Evolutionary conservation across 768 basidiomycete genomes (phyloP), one percentile per base, ranked within the genome.

Genomic region (Tremella mesenterica): DNA sequence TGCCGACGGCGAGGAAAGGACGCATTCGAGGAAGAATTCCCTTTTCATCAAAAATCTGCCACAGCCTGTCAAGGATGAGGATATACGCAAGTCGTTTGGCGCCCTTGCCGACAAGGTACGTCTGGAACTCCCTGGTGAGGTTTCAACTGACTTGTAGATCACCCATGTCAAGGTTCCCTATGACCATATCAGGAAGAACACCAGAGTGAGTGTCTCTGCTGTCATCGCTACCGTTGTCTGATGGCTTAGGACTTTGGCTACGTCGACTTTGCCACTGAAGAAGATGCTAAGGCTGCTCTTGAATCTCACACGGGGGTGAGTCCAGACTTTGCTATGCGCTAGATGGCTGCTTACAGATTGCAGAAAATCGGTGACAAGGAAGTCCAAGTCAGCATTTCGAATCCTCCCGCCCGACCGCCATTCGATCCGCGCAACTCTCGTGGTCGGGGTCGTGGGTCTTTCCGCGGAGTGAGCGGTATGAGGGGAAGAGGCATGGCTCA

Each of bases 221-320:
- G 47, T 33, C 9, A 23, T 14, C 34, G 50, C 18, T 6, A 26
- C 44, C 9, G 29, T 29, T 28, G n/a, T 13, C 58, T 60, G 38
- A 60, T 34, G 48, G 26, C n/a, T 13, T 81, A 69, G 65, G 63
- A 79, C 59, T 77, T 89, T 52, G 86, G 83, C 1, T 95, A 89
- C 67, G 81, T 95, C 48, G 91, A 93, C 67, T 95, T 93, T 73
- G 85, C 82, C 3, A 86, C 88, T 62, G 88, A 92, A 64, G 86
- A 85, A 43, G 77, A 83, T 9, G 87, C 91, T 86, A 86, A 81
- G 61, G 79, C 77, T 18, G 90, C 85, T 0, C 74, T 92, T 20
- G 83, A 81, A 41, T 85, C 83, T 63, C 84, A 86, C 58, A 80
- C 78, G 23, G 82, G 83, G 72, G 88, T 89, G 58, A 53, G 79